These are phyloP conservation scores for Talaromyces sp. DNA, from an alignment of 2,329 filamentous ascomycete genomes.

Conservation along the genomic window DNA sequence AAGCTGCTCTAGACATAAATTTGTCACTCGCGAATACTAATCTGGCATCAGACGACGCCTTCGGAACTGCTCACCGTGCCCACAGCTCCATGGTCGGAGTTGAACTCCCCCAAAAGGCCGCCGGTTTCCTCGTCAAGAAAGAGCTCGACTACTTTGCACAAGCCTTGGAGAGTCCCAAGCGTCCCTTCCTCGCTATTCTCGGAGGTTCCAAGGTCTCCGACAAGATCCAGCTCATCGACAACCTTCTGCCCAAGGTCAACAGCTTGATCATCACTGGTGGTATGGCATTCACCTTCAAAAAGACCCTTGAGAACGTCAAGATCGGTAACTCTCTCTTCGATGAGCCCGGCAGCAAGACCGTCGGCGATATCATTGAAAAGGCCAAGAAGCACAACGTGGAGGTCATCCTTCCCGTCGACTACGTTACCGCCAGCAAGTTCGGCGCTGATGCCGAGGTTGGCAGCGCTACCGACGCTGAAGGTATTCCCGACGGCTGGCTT, in stretches of 20 bases:
- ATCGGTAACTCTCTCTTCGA: slow-evolving; percentile 93
- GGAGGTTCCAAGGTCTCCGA: slow-evolving; percentile 98
- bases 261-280: slow-evolving; percentile 93
- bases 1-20: slow-evolving; percentile 35
- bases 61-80: slow-evolving; percentile 95
- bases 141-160: slow-evolving; percentile 99
- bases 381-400: slow-evolving; percentile 95
- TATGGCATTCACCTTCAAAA: slow-evolving; percentile 99
- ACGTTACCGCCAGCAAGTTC: slow-evolving; percentile 95
- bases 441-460: slow-evolving; percentile 75
- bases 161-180: slow-evolving; percentile 86
- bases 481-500: slow-evolving; percentile 97
- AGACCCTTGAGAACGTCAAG: slow-evolving; percentile 84
- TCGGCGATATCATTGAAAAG: slow-evolving; percentile 83
- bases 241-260: slow-evolving; percentile 96
- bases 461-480: slow-evolving; percentile 76
- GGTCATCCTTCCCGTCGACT: slow-evolving; percentile 90
- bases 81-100: slow-evolving; percentile 99
- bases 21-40: background rate
- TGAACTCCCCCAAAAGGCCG: slow-evolving; percentile 91
- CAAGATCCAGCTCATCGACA: slow-evolving; percentile 99
- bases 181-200: slow-evolving; percentile 97
- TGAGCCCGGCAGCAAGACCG: slow-evolving; percentile 88
- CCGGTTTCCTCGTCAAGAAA: slow-evolving; percentile 99
- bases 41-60: slow-evolving; percentile 74